A percentile compares a stretch with the other conserved stretches of the same genome.
Evolutionary conservation across 2,329 filamentous ascomycete genomes (phyloP).

Genomic region (Pyricularia pennisetigena): DNA sequence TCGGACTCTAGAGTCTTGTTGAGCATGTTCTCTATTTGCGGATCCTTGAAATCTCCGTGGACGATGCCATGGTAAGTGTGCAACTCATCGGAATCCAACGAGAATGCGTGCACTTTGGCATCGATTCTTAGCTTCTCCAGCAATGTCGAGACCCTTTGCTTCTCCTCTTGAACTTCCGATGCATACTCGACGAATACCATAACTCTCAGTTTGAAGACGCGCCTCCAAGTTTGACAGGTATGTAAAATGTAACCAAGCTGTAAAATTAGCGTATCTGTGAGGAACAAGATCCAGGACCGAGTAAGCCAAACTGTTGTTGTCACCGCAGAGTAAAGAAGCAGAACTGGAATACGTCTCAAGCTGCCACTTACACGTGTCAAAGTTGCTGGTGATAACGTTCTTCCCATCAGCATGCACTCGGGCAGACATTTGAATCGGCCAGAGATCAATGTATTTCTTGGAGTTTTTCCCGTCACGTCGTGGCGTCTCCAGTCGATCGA

Average conservation of each 20-base stretch:
- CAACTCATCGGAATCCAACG: constrained; percentile 64
- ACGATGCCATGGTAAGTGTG: constrained; percentile 70
- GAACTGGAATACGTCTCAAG: background rate
- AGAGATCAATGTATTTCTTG: constrained; percentile 78
- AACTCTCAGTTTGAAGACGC: constrained; percentile 61
- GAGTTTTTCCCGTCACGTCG: constrained; percentile 42
- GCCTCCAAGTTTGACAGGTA: constrained; percentile 73
- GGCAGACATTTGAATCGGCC: constrained; percentile 91
- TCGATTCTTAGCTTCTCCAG: constrained; percentile 76
- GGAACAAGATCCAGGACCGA: background rate
- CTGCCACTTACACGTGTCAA: constrained; percentile 65
- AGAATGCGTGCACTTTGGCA: constrained; percentile 71
- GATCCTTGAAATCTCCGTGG: constrained; percentile 51
- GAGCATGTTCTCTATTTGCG: constrained; percentile 49
- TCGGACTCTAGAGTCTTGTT: constrained; percentile 60
- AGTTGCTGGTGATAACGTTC: constrained; percentile 73
- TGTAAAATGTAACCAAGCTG: constrained; percentile 78
- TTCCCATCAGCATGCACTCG: constrained; percentile 60
- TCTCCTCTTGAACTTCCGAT: constrained; percentile 70
- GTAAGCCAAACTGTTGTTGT: constrained; percentile 11
- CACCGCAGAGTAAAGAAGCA: background rate
- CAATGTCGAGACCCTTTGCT: constrained; percentile 59
- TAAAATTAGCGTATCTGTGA: constrained; percentile 62
- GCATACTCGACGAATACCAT: constrained; percentile 88
- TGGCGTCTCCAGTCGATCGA: constrained; percentile 66